phyloP scores from a whole-genome alignment of 2,329 filamentous ascomycete genomes.

The Cytospora leucostoma region DNA sequence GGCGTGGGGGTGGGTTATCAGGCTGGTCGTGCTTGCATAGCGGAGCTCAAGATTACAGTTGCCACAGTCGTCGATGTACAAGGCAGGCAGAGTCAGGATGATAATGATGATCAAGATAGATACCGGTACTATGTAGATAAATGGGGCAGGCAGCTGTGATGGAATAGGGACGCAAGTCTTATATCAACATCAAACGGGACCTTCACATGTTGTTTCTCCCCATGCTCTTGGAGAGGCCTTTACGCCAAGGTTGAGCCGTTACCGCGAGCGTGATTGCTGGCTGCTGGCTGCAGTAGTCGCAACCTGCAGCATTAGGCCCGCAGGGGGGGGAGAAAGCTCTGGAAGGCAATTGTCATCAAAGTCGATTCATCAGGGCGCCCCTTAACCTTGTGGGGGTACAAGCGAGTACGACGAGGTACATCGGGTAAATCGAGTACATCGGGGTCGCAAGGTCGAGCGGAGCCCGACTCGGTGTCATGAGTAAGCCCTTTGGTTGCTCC shows the following conservation, averaged over 20 bases:
- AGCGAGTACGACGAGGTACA: conserved; percentile 15
- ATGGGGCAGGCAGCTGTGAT: too few relatives aligned
- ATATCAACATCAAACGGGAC: too few relatives aligned
- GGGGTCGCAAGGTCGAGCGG: conserved; percentile 11
- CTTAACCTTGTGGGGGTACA: conserved; percentile 8
- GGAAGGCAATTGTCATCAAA: conserved; percentile 7
- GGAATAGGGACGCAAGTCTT: too few relatives aligned
- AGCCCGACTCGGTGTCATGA: conserved; percentile 19
- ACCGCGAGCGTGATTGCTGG: not conserved
- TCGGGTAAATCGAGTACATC: not conserved
- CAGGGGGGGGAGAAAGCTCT: not conserved
- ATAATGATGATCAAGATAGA: too few relatives aligned
- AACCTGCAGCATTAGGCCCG: not conserved
- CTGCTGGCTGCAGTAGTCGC: not conserved
- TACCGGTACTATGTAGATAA: too few relatives aligned
- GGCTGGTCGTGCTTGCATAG: not conserved
- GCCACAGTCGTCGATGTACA: not conserved
- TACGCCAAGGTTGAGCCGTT: conserved; percentile 3
- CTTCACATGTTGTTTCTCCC: too few relatives aligned
- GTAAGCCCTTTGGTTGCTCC: conserved; percentile 18
- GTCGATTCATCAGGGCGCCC: conserved; percentile 2
- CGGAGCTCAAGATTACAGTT: not conserved
- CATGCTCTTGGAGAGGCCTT: conserved; percentile 15
- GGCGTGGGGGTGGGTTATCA: not conserved
- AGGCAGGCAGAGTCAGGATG: not conserved